Percentiles rank a stretch among this genome's conserved stretches.
These are phyloP conservation scores for Raphanus raphanistrum DNA, from an alignment of 345 rosid genomes.

Conservation along the genomic window DNA sequence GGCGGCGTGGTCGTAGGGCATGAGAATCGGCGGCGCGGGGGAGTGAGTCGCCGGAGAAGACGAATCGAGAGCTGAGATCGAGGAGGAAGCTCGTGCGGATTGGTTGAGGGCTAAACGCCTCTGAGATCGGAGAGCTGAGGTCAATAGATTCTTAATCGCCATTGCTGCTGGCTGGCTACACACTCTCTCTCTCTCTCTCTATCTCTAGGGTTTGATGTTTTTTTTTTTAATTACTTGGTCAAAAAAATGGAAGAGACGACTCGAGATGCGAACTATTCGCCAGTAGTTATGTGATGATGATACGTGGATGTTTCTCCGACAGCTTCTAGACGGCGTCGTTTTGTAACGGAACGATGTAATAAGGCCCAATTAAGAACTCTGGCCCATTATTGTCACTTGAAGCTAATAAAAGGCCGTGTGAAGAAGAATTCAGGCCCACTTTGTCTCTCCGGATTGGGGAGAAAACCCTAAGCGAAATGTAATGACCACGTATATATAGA, in stretches of 20 bases:
- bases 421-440: neutral
- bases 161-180: constrained; percentile 34
- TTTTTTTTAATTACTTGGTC: neutral
- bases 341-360: neutral
- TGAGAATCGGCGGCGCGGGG: constrained; percentile 59
- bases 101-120: constrained; percentile 35
- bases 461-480: constrained; percentile 36
- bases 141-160: constrained; percentile 52
- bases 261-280: constrained; percentile 33
- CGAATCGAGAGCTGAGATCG: constrained; percentile 43
- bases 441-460: neutral
- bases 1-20: constrained; percentile 85
- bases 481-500: constrained; percentile 5
- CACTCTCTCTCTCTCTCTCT: constrained; percentile 23
- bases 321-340: neutral
- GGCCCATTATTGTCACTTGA: neutral
- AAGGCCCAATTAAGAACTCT: neutral
- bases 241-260: constrained; percentile 31
- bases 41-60: constrained; percentile 32
- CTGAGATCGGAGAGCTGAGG: constrained; percentile 61
- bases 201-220: constrained; percentile 33
- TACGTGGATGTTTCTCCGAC: neutral
- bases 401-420: no score
- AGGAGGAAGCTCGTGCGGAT: constrained; percentile 48
- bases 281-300: constrained; percentile 9